Evolutionary conservation across 306 rosid species (phyloP).

Genomic region (Mucuna pruriens): DNA sequence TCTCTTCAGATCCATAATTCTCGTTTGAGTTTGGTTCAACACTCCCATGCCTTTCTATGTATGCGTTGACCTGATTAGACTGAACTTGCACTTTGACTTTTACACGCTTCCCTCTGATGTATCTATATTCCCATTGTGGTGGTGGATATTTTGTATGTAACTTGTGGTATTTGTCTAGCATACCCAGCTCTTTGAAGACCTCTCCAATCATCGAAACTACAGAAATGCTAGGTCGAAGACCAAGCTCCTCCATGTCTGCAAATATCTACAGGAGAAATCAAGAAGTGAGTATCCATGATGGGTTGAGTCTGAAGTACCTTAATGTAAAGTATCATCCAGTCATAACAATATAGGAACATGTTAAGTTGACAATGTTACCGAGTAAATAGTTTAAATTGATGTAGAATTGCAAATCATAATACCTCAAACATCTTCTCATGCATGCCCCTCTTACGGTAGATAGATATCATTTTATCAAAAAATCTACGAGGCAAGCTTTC

Average conservation of each 20-base stretch:
- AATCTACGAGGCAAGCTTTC: slow-evolving; percentile 87
- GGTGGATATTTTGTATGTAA: slow-evolving; percentile 80
- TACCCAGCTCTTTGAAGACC: slow-evolving; percentile 77
- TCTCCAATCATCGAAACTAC: slow-evolving; percentile 71
- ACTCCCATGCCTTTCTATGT: slow-evolving; percentile 4
- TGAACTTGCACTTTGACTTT: slow-evolving; percentile 51
- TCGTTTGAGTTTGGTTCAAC: slow-evolving; percentile 26
- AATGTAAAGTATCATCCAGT: slow-evolving; percentile 6
- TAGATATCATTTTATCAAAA: slow-evolving; percentile 79
- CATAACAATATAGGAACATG: background rate
- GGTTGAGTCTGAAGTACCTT: slow-evolving; percentile 11
- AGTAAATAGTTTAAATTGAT: background rate
- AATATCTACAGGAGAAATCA: slow-evolving; percentile 62
- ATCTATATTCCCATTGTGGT: slow-evolving; percentile 70
- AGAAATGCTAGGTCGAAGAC: slow-evolving; percentile 62
- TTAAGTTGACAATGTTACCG: slow-evolving; percentile 14
- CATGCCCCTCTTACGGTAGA: slow-evolving; percentile 67
- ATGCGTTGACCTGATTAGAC: slow-evolving; percentile 21
- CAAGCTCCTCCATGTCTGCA: slow-evolving; percentile 98
- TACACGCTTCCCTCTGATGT: slow-evolving; percentile 77
- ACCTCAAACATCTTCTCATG: slow-evolving; percentile 95
- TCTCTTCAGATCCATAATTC: slow-evolving; percentile 36
- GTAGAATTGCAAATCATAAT: slow-evolving; percentile 24
- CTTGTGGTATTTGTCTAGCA: slow-evolving; percentile 74
- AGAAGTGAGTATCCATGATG: slow-evolving; percentile 28